Evolutionary conservation across 73 alveolate genomes (phyloP), one percentile per base, ranked within the genome.

Genomic region (Paramecium sonneborni): DNA sequence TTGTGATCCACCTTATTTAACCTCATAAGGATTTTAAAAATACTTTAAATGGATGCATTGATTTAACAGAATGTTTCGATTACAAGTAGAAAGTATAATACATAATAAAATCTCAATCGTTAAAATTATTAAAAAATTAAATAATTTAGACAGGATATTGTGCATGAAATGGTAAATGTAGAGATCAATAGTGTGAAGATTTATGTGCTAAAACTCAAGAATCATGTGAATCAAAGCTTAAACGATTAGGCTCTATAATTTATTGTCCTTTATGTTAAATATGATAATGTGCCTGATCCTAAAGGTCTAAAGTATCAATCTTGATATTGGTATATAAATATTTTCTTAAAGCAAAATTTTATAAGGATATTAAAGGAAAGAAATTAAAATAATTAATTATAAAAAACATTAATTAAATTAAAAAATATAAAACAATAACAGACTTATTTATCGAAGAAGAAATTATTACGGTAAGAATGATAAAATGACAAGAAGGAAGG

Each of bases 161-260:
- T 72, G 86, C 86, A 12, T 72, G 86, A 6, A 72, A 72, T 35
- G 86, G 57, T 14, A 72, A 21, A 37, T 72, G 86, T 37, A 35
- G 55, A 18, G 86, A 72, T 72, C 86, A 72, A 34, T 21, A 12
- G 15, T 72, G 86, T 72, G 86, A 72, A 72, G 86, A 72, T 72
- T 37, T 72, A 38, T 15, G 21, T 72, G 86, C 62, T 34, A 62
- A 72, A 72, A 34, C 86, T 32, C 86, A 72, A 32, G 86, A 72
- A 18, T 38, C 15, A 28, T 72, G 86, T 72, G 34, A 32, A 72
- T 12, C 86, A 5, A 28, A 72, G 35, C 57, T 72, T 0, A 72
- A 72, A 72, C 62, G 86, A 35, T 72, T 46, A 79, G 26, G 39
- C 41, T 79, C 9, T 32, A 2, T 44, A 79, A 23, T 24, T 79